Conservation (phyloP, 2,329 filamentous ascomycete species). For the Beauveria asiatica region DNA sequence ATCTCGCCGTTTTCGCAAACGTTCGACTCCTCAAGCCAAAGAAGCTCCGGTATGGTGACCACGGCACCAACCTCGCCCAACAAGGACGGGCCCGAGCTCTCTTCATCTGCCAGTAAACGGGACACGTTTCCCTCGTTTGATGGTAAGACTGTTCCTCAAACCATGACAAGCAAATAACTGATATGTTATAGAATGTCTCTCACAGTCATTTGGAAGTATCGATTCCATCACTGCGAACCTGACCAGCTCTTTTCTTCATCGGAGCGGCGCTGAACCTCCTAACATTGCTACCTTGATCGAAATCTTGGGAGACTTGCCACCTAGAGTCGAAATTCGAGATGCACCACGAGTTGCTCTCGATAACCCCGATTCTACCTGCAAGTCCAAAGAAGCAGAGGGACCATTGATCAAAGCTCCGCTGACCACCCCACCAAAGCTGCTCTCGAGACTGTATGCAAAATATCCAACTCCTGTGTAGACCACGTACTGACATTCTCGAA, state of each 20-base stretch:
- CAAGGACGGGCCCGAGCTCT: background rate
- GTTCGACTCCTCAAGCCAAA: constrained; percentile 19
- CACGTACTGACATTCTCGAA: background rate
- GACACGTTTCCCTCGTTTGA: constrained; percentile 5
- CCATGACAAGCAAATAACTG: background rate
- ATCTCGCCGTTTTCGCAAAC: constrained; percentile 19
- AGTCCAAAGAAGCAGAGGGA: background rate
- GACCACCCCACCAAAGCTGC: constrained; percentile 21
- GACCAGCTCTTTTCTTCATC: background rate
- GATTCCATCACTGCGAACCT: background rate
- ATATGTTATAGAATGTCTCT: background rate
- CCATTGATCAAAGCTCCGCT: constrained; percentile 17
- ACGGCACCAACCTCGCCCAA: constrained; percentile 8
- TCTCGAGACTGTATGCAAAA: constrained; percentile 21
- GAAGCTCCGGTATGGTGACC: constrained; percentile 16
- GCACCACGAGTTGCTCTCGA: background rate
- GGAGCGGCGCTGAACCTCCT: background rate
- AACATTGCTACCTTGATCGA: constrained; percentile 4
- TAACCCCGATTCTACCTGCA: background rate
- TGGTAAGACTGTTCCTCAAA: background rate
- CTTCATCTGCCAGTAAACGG: background rate
- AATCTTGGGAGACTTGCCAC: constrained; percentile 1
- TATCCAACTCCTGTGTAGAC: background rate
- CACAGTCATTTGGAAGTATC: constrained; percentile 6
- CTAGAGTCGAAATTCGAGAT: background rate